These are phyloP conservation scores for Neoarthrinium moseri DNA, from an alignment of 2,329 filamentous ascomycete species.

Conservation along the genomic window DNA sequence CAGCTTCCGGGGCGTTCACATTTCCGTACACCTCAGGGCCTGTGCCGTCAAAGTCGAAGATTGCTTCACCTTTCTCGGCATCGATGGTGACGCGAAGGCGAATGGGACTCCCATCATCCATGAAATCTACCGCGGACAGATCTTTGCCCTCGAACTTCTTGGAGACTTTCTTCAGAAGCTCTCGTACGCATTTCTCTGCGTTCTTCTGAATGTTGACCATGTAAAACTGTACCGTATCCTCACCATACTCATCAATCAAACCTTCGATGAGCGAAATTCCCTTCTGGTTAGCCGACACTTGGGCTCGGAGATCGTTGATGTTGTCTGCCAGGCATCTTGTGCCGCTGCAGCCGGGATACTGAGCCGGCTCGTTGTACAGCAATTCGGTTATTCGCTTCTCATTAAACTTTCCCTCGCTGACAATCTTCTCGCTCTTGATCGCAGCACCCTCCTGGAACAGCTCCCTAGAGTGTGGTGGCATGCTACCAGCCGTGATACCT, in stretches of 20 bases:
- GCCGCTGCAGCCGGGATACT: slow-evolving; percentile 70
- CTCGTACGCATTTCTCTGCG: slow-evolving; percentile 68
- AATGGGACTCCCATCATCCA: slow-evolving; percentile 78
- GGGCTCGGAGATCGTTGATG: slow-evolving; percentile 76
- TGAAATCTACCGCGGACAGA: slow-evolving; percentile 68
- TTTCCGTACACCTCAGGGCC: slow-evolving; percentile 74
- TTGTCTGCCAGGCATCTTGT: slow-evolving; percentile 75
- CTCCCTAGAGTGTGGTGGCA: slow-evolving; percentile 67
- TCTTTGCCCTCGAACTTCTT: slow-evolving; percentile 67
- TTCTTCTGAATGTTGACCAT: slow-evolving; percentile 76
- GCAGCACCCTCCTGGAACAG: slow-evolving; percentile 57
- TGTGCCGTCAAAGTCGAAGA: slow-evolving; percentile 74
- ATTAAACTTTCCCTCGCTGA: slow-evolving; percentile 72
- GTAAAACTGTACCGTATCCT: slow-evolving; percentile 73
- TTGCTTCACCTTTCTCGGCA: slow-evolving; percentile 67
- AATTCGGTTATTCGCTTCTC: slow-evolving; percentile 69
- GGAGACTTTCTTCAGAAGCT: slow-evolving; percentile 65
- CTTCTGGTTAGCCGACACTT: slow-evolving; percentile 76
- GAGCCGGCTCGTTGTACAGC: slow-evolving; percentile 66
- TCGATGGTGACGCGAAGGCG: slow-evolving; percentile 70
- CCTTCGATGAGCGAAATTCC: slow-evolving; percentile 71
- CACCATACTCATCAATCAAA: slow-evolving; percentile 71
- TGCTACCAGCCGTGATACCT: slow-evolving; percentile 71
- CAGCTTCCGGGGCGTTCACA: slow-evolving; percentile 73
- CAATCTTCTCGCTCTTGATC: slow-evolving; percentile 63